Evolutionary conservation across 2,329 filamentous ascomycete genomes (phyloP).

Genomic region (Alternaria dauci): DNA sequence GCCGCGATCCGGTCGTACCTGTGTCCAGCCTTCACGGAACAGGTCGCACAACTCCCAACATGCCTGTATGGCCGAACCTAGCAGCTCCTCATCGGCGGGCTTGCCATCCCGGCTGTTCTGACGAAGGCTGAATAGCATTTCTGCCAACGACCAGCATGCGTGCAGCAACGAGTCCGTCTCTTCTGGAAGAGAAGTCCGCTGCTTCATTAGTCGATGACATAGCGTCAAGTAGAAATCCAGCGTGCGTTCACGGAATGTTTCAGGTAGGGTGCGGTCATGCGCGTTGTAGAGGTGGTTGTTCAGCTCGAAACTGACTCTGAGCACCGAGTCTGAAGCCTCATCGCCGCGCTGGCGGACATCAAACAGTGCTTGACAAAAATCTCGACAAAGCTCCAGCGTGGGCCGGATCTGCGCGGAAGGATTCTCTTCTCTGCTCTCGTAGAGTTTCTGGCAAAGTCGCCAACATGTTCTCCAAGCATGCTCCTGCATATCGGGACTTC

Average conservation of each 20-base stretch:
- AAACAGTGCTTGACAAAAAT: constrained; percentile 91
- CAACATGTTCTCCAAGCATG: constrained; percentile 94
- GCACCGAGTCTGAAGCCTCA: constrained; percentile 81
- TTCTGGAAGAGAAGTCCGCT: constrained; percentile 77
- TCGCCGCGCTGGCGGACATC: constrained; percentile 82
- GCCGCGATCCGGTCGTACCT: constrained; percentile 82
- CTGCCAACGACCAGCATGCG: constrained; percentile 88
- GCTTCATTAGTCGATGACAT: constrained; percentile 96
- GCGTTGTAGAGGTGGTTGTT: constrained; percentile 96
- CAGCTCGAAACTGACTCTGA: constrained; percentile 92
- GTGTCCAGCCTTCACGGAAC: constrained; percentile 90
- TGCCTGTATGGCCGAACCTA: constrained; percentile 87
- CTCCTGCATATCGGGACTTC: constrained; percentile 78
- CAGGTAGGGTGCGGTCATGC: constrained; percentile 82
- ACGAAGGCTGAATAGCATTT: constrained; percentile 90
- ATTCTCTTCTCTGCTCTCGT: constrained; percentile 79
- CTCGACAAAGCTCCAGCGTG: constrained; percentile 85
- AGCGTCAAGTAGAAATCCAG: constrained; percentile 94
- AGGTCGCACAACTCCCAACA: constrained; percentile 96
- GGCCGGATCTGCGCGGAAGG: constrained; percentile 72
- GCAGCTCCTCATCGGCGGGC: constrained; percentile 78
- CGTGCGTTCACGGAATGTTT: constrained; percentile 87
- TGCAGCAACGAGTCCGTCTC: constrained; percentile 85
- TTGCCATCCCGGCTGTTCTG: constrained; percentile 80
- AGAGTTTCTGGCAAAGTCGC: constrained; percentile 89